Conservation (phyloP, 805 yeast genomes). For the Metschnikowia baotianmanensis region DNA sequence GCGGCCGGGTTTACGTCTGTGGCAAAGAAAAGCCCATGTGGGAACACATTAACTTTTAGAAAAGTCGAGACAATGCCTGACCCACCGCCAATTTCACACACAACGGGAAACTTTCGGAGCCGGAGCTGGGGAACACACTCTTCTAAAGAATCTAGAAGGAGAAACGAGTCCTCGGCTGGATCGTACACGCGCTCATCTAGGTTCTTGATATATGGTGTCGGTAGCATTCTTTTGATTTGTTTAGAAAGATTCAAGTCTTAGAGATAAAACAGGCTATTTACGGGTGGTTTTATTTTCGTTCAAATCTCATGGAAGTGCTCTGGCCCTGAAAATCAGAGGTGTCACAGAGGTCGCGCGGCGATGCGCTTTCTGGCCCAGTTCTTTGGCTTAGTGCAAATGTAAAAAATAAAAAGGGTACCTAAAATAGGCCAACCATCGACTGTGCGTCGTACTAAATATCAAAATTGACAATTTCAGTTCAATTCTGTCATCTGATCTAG, state of each 20-base stretch:
- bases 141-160: conserved; percentile 79
- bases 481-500: too few species aligned
- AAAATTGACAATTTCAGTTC: too few species aligned
- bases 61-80: conserved; percentile 88
- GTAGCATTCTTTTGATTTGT: conserved; percentile 73
- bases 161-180: conserved; percentile 90
- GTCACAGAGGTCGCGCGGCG: neutral
- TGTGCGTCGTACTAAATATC: too few species aligned
- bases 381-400: too few species aligned
- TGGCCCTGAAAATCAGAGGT: neutral
- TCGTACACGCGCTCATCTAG: conserved; percentile 82
- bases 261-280: neutral
- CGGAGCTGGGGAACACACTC: conserved; percentile 34
- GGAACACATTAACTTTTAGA: conserved; percentile 54
- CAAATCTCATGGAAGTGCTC: neutral
- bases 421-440: too few species aligned
- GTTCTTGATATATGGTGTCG: conserved; percentile 64
- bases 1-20: conserved; percentile 84
- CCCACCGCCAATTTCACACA: conserved; percentile 87
- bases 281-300: neutral
- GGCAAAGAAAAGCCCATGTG: conserved; percentile 54
- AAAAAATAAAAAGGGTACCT: too few species aligned
- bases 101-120: conserved; percentile 44
- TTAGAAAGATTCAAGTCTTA: too few species aligned
- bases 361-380: neutral